phyloP scores from a whole-genome alignment of 2,329 filamentous ascomycete genomes.

The Colletotrichum chrysophilum region DNA sequence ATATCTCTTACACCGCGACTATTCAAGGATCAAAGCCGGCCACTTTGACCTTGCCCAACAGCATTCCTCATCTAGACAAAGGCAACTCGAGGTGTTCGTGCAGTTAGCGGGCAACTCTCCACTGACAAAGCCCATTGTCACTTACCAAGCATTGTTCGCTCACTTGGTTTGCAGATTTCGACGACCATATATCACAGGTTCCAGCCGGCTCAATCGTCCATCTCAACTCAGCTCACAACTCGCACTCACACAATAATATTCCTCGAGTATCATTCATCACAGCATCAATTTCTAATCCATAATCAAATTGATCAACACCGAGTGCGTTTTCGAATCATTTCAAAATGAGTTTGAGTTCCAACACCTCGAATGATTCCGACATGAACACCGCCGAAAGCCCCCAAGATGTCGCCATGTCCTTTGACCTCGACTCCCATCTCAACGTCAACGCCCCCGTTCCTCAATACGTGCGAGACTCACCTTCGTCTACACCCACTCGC shows the following conservation, averaged over 20 bases:
- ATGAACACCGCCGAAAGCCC: background rate
- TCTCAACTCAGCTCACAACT: background rate
- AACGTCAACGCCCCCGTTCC: background rate
- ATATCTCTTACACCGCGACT: background rate
- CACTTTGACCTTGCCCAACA: background rate
- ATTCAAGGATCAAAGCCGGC: background rate
- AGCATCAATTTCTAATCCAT: background rate
- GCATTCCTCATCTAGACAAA: background rate
- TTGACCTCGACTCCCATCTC: background rate
- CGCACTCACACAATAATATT: background rate
- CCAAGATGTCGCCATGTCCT: background rate
- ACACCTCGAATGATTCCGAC: background rate
- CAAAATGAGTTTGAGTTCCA: accelerated
- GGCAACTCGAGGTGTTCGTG: background rate
- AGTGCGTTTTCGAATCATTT: background rate
- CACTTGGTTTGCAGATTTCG: background rate
- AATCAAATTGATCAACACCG: too few species aligned
- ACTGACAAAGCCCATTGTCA: background rate
- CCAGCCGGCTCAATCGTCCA: background rate
- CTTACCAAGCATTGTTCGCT: background rate
- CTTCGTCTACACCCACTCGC: background rate
- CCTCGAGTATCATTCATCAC: background rate
- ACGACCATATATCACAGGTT: background rate
- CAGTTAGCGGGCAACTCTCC: background rate
- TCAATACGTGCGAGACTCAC: background rate